Percentiles rank a stretch among this genome's conserved stretches.
Evolutionary conservation across 2,329 filamentous ascomycete species (phyloP).

Genomic region (Gliomastix tumulicola): DNA sequence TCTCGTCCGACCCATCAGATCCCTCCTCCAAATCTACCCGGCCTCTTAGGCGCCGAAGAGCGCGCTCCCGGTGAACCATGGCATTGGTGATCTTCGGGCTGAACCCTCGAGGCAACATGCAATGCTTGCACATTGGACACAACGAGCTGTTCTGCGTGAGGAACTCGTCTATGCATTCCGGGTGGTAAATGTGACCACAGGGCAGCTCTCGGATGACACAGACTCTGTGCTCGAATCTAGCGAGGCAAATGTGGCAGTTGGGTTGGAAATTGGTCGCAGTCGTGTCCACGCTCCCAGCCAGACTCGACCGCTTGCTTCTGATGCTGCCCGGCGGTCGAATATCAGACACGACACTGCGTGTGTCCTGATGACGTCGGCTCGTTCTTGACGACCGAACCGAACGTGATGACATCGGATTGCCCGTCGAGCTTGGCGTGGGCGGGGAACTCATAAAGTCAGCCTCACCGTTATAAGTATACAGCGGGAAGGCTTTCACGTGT

Average conservation of each 20-base stretch:
- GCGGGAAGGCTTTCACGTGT: conserved; percentile 66
- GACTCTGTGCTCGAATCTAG: conserved; percentile 63
- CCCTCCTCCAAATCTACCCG: conserved; percentile 36
- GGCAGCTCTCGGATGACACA: conserved; percentile 78
- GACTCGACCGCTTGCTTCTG: conserved; percentile 28
- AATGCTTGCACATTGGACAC: conserved; percentile 86
- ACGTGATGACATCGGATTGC: conserved; percentile 16
- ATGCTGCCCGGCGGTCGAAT: conserved; percentile 19
- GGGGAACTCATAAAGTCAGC: conserved; percentile 29
- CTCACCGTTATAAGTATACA: conserved; percentile 67
- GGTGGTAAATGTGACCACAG: conserved; percentile 90
- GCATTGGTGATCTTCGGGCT: conserved; percentile 70
- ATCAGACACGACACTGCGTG: conserved; percentile 14
- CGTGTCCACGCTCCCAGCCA: conserved; percentile 24
- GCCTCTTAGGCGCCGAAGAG: conserved; percentile 54
- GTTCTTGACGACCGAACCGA: conserved; percentile 18
- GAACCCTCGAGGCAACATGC: conserved; percentile 63
- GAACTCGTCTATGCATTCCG: conserved; percentile 84
- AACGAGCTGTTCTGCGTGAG: conserved; percentile 72
- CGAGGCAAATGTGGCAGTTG: conserved; percentile 84
- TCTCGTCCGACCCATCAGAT: conserved; percentile 20
- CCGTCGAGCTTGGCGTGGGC: conserved; percentile 24
- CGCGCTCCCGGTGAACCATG: conserved; percentile 78
- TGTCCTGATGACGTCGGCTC: conserved; percentile 19
- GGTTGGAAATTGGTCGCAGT: conserved; percentile 62